Percentiles rank a stretch among this genome's conserved stretches.
Evolutionary conservation across 2,329 filamentous ascomycete species (phyloP).

Genomic region (Zymoseptoria tritici): DNA sequence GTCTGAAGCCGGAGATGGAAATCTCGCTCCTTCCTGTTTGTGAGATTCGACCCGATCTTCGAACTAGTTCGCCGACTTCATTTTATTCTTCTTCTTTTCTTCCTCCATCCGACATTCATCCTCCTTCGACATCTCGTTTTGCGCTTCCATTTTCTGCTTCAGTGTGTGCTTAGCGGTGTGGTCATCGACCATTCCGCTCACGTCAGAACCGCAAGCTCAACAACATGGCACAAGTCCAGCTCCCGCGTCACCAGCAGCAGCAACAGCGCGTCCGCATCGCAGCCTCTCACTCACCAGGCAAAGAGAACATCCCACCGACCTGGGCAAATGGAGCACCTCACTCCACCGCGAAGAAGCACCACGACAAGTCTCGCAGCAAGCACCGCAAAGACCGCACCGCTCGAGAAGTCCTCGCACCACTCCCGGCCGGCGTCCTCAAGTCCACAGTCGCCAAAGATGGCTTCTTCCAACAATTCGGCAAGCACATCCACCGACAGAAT

Average conservation of each 20-base stretch:
- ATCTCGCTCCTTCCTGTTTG: too few species aligned
- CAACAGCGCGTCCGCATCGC: background rate
- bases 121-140: background rate
- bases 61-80: too few species aligned
- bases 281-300: background rate
- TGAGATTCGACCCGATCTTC: too few species aligned
- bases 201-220: background rate
- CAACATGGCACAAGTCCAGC: conserved; percentile 4
- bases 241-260: background rate
- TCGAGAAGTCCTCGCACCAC: conserved; percentile 4
- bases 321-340: conserved; percentile 8
- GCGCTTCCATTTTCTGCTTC: too few species aligned
- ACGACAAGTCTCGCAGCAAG: conserved; percentile 8
- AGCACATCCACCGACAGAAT: background rate
- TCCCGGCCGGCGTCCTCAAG: conserved; percentile 8
- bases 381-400: background rate
- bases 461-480: conserved; percentile 2
- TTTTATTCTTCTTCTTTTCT: background rate
- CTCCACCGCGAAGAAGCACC: conserved; percentile 10
- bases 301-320: conserved; percentile 9
- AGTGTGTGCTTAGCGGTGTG: background rate
- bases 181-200: background rate
- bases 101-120: background rate
- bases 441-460: conserved; percentile 1
- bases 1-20: too few species aligned